phyloP scores from a whole-genome alignment of 73 alveolate genomes.

The Paramecium tetraurelia region DNA sequence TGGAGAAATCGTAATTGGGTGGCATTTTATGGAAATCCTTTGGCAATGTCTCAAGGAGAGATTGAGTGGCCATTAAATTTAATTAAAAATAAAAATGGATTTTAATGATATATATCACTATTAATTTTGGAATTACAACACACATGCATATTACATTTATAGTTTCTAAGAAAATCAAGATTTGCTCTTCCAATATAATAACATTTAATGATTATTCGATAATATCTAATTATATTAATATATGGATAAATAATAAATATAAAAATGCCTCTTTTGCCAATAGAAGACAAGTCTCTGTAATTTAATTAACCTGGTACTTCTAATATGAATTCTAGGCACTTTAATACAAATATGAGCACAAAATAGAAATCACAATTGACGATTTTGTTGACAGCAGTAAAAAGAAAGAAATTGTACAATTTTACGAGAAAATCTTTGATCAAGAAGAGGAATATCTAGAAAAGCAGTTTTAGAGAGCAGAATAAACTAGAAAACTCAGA shows the following conservation, averaged over 20 bases:
- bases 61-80: not conserved
- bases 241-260: constrained; percentile 3
- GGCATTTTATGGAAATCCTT: constrained; percentile 62
- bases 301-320: not conserved
- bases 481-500: not conserved
- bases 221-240: not conserved
- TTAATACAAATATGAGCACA: not conserved
- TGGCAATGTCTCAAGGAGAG: not conserved
- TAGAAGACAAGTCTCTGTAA: not conserved
- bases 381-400: not conserved
- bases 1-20: constrained; percentile 53
- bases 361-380: not conserved
- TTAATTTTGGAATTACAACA: not conserved
- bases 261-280: constrained; percentile 16
- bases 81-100: not conserved
- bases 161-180: not conserved
- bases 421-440: not conserved
- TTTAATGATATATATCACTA: not conserved
- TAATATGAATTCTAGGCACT: not conserved
- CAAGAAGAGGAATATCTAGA: not conserved
- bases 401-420: not conserved
- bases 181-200: not conserved
- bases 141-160: not conserved
- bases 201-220: not conserved
- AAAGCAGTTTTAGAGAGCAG: not conserved